Conservation (phyloP, 805 yeast species). For the Ogataea kodamae region DNA sequence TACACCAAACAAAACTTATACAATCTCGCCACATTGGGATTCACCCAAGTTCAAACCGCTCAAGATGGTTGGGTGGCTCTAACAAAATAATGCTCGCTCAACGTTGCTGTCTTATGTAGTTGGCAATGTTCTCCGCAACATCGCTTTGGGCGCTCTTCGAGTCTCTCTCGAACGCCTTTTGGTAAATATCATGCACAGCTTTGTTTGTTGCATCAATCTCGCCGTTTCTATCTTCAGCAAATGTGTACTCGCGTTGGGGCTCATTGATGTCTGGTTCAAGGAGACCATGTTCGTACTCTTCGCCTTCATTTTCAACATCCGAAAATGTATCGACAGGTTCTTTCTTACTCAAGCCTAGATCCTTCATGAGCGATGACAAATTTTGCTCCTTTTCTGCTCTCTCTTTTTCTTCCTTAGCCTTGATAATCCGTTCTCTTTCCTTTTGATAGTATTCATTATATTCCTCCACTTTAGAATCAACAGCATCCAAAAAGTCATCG, state of each 20-base stretch:
- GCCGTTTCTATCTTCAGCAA: constrained; percentile 58
- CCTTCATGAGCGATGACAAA: constrained; percentile 74
- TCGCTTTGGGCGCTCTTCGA: constrained; percentile 59
- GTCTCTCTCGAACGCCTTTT: constrained; percentile 62
- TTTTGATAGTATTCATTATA: constrained; percentile 77
- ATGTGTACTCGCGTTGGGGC: constrained; percentile 63
- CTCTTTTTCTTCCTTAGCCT: constrained; percentile 75
- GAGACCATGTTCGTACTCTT: constrained; percentile 41
- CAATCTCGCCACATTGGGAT: constrained; percentile 25
- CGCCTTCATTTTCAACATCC: constrained; percentile 46
- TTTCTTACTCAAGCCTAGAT: constrained; percentile 58
- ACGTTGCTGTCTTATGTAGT: constrained; percentile 43
- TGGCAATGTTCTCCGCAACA: constrained; percentile 71
- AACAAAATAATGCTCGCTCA: constrained; percentile 11
- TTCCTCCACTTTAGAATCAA: constrained; percentile 84
- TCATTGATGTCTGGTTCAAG: constrained; percentile 37
- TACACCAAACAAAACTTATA: constrained; percentile 20
- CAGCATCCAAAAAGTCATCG: constrained; percentile 82
- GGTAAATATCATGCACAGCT: constrained; percentile 64
- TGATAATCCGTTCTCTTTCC: constrained; percentile 78
- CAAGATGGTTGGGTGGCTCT: constrained; percentile 22
- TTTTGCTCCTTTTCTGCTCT: constrained; percentile 67
- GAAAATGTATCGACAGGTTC: constrained; percentile 48
- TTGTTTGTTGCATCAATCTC: constrained; percentile 52
- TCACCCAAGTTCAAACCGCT: constrained; percentile 22